Base-by-base conservation (phyloP, 257 asterid genomes). In the Penstemon barbatus region DNA sequence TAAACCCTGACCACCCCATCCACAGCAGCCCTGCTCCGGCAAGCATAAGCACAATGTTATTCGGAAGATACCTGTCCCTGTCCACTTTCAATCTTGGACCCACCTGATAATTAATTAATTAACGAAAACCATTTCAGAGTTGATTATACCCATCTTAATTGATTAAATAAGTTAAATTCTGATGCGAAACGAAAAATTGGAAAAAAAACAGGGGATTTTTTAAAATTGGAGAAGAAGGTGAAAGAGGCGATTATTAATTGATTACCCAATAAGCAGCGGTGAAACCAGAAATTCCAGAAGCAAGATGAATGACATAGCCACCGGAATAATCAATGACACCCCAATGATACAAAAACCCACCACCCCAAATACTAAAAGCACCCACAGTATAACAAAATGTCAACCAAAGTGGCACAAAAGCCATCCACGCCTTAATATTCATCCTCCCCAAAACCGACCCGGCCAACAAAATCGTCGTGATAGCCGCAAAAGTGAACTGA, bases 1-100 rank as follows among this genome's bases (percentile, higher is more conserved):
- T 91, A 65, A 91, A 91, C 12, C 98, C 98, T n/a, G 96, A 83
- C 98, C 98, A 91, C 4, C 98, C 98, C 98, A 91, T 87, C 98
- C 98, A 91, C 46, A 91, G 74, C 56, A 91, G 70, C 63, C 98
- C 98, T 0, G 96, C 95, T 62, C 98, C 98, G 5, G 96, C 96
- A 13, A 92, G 90, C 94, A 86, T 89, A 37, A 91, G 74, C 79
- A 92, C 50, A 5, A 92, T 75, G 19, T 92, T 92, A 79, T 92
- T 92, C 3, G 98, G 98, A 39, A 92, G 96, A 57, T 87, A 92
- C 57, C 96, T 81, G 58, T 92, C 96, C 69, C 98, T 76, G 6
- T 92, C 98, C 4, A 82, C 81, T 74, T 87, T 89, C 86, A 83
- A 65, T 61, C 98, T 78, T 3, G 98, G 98, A 12, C 98, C 98